Evolutionary conservation across 1,284 basidiomycete genomes (phyloP).

Genomic region (Trametes polyzona): DNA sequence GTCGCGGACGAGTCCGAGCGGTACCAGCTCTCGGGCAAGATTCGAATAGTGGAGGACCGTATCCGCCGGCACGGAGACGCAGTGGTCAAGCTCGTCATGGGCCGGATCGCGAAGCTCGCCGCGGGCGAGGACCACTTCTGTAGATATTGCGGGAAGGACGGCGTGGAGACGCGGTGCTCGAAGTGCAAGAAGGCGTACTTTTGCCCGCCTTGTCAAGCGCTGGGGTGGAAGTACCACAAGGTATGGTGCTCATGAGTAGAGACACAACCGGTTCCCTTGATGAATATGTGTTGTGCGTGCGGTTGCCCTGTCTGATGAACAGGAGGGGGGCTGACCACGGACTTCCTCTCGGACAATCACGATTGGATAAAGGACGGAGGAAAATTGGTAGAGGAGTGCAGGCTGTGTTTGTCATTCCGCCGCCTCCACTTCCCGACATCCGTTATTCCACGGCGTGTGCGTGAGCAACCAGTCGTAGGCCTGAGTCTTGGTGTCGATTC

Average conservation of each 20-base stretch:
- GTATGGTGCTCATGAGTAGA: slow-evolving; percentile 20
- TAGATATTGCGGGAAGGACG: slow-evolving; percentile 28
- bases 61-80: slow-evolving; percentile 21
- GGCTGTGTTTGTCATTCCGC: too few relatives aligned
- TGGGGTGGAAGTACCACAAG: slow-evolving; percentile 31
- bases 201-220: slow-evolving; percentile 21
- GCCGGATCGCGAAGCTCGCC: slow-evolving; percentile 20
- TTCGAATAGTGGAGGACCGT: slow-evolving; percentile 12
- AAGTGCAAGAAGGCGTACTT: slow-evolving; percentile 28
- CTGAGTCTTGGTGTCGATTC: too few relatives aligned
- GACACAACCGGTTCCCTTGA: neutral
- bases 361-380: too few relatives aligned
- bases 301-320: neutral
- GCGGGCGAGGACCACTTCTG: slow-evolving; percentile 26
- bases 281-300: neutral
- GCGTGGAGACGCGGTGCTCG: slow-evolving; percentile 25
- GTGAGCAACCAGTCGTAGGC: too few relatives aligned
- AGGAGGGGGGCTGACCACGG: too few relatives aligned
- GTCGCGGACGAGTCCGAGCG: slow-evolving; percentile 23
- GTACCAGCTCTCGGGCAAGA: slow-evolving; percentile 21
- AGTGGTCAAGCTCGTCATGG: slow-evolving; percentile 20
- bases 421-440: too few relatives aligned
- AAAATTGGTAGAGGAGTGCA: too few relatives aligned
- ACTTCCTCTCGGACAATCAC: too few relatives aligned
- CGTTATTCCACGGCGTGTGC: too few relatives aligned